A percentile compares a stretch with the other conserved stretches of the same genome.
Evolutionary conservation across 208 protist species (phyloP).

Genomic region (Leishmania major): DNA sequence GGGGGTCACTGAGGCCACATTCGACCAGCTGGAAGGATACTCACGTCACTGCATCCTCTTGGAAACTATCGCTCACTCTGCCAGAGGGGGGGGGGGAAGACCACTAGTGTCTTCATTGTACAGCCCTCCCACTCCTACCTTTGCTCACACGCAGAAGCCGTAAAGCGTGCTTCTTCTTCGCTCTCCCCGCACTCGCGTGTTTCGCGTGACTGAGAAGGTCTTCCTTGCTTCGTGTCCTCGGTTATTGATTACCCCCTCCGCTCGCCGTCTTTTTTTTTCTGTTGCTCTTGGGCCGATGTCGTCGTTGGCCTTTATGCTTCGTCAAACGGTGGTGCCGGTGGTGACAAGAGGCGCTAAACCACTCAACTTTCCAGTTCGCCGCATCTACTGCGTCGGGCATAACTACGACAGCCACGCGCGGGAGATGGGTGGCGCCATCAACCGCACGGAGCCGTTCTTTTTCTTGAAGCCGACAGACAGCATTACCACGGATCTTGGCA

Average conservation of each 20-base stretch:
- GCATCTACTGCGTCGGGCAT: conserved; percentile 75
- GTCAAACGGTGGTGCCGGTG: conserved; percentile 49
- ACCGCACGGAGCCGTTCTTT: conserved; percentile 68
- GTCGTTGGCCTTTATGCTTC: conserved; percentile 35
- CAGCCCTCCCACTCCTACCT: not conserved
- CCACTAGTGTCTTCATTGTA: not conserved
- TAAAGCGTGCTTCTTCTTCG: not conserved
- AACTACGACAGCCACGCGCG: conserved; percentile 81
- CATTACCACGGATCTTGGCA: conserved; percentile 37
- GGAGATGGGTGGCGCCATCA: conserved; percentile 64
- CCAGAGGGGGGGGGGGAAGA: not conserved
- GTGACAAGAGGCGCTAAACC: conserved; percentile 27
- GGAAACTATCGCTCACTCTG: not conserved
- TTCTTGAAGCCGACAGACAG: conserved; percentile 81
- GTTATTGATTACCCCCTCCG: not conserved
- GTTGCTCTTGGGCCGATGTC: conserved; percentile 1
- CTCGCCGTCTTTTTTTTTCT: too few relatives aligned
- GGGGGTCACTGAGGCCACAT: not conserved
- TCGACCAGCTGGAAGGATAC: not conserved
- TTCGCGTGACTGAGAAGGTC: not conserved
- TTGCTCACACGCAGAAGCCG: not conserved
- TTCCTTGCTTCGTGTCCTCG: not conserved
- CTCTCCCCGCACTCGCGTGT: not conserved
- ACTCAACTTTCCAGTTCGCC: conserved; percentile 65
- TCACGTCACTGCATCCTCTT: not conserved